A percentile compares a stretch with the other conserved stretches of the same genome.
Evolutionary conservation across 352 stramenopile genomes (phyloP).

Genomic region (Phytophthora aleatoria): DNA sequence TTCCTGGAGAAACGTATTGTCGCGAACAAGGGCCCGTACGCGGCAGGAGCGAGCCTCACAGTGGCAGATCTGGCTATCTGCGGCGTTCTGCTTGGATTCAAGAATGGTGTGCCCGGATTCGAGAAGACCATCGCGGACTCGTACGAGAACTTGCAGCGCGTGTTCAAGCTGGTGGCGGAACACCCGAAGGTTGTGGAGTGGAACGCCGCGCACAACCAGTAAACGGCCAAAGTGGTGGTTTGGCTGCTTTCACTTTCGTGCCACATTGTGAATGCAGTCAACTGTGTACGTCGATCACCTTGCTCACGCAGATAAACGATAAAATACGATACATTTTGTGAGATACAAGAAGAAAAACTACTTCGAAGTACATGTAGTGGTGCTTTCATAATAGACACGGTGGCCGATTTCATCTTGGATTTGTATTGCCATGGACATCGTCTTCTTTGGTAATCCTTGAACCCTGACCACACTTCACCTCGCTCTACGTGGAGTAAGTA

Average conservation of each 20-base stretch:
- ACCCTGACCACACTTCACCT: not conserved
- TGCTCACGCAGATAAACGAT: constrained; percentile 1
- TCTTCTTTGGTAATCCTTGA: not conserved
- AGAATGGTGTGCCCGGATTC: constrained; percentile 35
- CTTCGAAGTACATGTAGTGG: no score
- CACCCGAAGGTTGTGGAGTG: constrained; percentile 65
- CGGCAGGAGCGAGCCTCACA: constrained; percentile 41
- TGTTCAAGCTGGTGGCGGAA: constrained; percentile 43
- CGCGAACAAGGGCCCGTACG: constrained; percentile 45
- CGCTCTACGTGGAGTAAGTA: constrained; percentile 7
- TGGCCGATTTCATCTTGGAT: no score
- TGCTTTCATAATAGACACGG: no score
- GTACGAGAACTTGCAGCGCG: constrained; percentile 41
- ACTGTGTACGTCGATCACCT: no score
- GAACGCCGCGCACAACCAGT: constrained; percentile 46
- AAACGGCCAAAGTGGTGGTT: not conserved
- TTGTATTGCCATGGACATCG: no score
- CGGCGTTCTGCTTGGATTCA: constrained; percentile 43
- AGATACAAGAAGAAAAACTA: not conserved
- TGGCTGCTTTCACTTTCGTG: no score
- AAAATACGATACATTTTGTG: constrained; percentile 8
- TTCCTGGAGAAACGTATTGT: constrained; percentile 52
- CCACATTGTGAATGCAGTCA: no score
- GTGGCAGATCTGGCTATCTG: constrained; percentile 63
- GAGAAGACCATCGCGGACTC: constrained; percentile 34